These are phyloP conservation scores for Blastobotrys americana DNA, from an alignment of 805 yeast species.

Conservation along the genomic window DNA sequence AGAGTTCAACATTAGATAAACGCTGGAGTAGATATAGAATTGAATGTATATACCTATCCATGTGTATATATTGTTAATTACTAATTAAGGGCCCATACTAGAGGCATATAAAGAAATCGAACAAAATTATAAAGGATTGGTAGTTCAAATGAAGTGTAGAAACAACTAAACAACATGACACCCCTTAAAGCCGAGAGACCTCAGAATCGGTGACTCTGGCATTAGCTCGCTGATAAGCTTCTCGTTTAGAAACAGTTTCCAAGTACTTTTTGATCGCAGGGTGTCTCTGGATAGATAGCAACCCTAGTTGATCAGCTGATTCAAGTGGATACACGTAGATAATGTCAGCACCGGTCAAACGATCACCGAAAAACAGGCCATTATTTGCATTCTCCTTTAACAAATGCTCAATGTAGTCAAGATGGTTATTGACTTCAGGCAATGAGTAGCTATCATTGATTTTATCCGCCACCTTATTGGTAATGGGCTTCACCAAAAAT, in stretches of 20 bases:
- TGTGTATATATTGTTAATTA: too few species aligned
- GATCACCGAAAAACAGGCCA: conserved; percentile 56
- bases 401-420: conserved; percentile 37
- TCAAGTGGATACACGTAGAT: conserved; percentile 43
- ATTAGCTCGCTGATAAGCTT: not conserved
- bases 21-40: too few species aligned
- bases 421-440: conserved; percentile 38
- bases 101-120: too few species aligned
- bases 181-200: too few species aligned
- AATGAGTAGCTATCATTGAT: conserved; percentile 43
- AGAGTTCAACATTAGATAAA: too few species aligned
- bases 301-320: not conserved
- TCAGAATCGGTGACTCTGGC: too few species aligned
- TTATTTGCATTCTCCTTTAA: conserved; percentile 36
- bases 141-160: too few species aligned
- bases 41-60: too few species aligned
- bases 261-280: not conserved
- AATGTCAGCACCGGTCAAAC: conserved; percentile 55
- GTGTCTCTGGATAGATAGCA: not conserved
- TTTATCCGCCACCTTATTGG: conserved; percentile 38
- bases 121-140: too few species aligned
- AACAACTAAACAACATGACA: too few species aligned
- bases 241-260: not conserved
- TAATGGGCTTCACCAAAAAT: conserved; percentile 40
- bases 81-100: too few species aligned